phyloP scores from a whole-genome alignment of 139 green algal species.

The Chlamydomonas applanata region DNA sequence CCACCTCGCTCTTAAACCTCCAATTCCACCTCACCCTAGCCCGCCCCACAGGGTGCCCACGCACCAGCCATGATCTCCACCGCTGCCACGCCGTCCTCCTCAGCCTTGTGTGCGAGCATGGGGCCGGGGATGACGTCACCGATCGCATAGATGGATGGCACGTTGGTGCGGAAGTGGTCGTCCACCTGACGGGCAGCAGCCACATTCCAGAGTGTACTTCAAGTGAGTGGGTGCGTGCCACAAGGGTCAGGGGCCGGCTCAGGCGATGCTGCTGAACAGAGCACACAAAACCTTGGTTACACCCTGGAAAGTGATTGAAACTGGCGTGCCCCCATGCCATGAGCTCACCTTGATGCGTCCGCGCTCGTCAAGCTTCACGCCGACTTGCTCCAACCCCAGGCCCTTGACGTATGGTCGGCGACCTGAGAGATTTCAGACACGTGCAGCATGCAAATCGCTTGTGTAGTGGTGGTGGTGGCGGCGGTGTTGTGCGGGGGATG shows the following conservation, averaged over 20 bases:
- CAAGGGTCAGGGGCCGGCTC: too few species aligned
- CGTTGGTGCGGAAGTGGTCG: constrained; percentile 68
- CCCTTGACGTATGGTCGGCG: constrained; percentile 68
- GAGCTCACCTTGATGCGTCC: constrained; percentile 73
- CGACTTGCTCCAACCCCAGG: constrained; percentile 86
- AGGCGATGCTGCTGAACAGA: too few species aligned
- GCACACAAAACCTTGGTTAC: too few species aligned
- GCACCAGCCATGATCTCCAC: constrained; percentile 88
- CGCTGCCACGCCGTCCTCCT: constrained; percentile 97
- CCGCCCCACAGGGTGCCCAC: too few species aligned
- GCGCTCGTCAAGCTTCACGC: constrained; percentile 74
- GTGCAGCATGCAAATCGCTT: not conserved
- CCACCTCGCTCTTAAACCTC: too few species aligned
- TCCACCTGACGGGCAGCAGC: constrained; percentile 58
- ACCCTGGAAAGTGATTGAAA: too few species aligned
- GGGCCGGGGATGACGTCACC: constrained; percentile 89
- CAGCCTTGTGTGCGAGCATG: constrained; percentile 99
- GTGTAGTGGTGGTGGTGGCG: not conserved
- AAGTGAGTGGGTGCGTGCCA: too few species aligned
- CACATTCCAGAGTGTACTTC: not conserved
- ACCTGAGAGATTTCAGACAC: constrained; percentile 38
- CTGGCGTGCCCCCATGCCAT: too few species aligned
- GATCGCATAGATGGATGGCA: constrained; percentile 83
- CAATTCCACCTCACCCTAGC: too few species aligned
- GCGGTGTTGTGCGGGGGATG: not conserved